These are phyloP conservation scores for Kwoniella dendrophila DNA, from an alignment of 768 basidiomycete species.

Conservation along the genomic window DNA sequence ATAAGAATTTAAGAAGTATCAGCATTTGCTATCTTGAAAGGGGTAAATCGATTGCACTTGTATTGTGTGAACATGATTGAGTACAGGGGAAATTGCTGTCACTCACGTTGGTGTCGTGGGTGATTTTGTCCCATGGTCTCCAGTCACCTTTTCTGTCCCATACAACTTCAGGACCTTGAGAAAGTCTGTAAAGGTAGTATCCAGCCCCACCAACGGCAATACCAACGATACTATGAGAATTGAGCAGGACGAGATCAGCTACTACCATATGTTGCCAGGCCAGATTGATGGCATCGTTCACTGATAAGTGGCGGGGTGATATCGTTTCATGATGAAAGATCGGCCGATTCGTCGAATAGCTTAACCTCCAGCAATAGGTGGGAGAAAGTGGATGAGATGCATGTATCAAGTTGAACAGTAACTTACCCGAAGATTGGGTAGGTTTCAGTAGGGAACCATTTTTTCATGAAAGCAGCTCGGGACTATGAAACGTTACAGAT, in stretches of 20 bases:
- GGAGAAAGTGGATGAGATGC: constrained; percentile 1
- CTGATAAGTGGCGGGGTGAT: constrained; percentile 40
- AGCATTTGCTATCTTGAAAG: neutral
- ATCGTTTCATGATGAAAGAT: constrained; percentile 3
- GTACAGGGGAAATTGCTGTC: neutral
- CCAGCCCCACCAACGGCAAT: constrained; percentile 62
- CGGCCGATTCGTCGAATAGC: constrained; percentile 4
- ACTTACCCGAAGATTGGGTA: constrained; percentile 38
- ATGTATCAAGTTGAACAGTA: too few species aligned
- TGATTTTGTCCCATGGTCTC: constrained; percentile 76
- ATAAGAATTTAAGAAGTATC: neutral
- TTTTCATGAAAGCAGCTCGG: constrained; percentile 34
- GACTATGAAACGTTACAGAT: too few species aligned
- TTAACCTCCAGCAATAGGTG: neutral
- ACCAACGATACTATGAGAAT: constrained; percentile 58
- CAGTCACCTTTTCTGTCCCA: constrained; percentile 73
- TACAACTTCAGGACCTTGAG: constrained; percentile 61
- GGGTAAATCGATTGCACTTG: neutral
- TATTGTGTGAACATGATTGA: neutral
- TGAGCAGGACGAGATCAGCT: constrained; percentile 7
- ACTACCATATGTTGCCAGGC: too few species aligned
- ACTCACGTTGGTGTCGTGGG: constrained; percentile 60
- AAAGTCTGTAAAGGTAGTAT: constrained; percentile 71
- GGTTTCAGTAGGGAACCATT: constrained; percentile 77
- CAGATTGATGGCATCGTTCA: too few species aligned